Base-by-base conservation (phyloP, 495 filamentous ascomycete species). In the Penicillium coprophilum region DNA sequence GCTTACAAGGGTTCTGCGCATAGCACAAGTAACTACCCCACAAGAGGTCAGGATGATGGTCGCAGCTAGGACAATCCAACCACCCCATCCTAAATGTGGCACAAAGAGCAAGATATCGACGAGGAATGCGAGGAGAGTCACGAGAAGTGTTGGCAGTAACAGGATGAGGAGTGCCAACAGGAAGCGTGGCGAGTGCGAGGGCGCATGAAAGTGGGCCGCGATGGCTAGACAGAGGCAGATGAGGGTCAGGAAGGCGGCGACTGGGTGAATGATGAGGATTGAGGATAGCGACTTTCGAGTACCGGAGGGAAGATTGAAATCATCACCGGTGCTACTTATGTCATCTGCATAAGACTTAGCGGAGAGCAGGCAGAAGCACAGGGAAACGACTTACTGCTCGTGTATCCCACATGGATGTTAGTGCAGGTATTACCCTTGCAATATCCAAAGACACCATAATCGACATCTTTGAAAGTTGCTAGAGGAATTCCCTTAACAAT, bases 41-140 rank as follows among this genome's bases (percentile, higher is more conserved):
- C 87, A 91, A 6, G 89, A 76, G 45, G 90, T 85, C 43, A 95
- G 89, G 43, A 97, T 75, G 54, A 97, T 89, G 17, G 92, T 94
- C 20, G 94, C 90, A 17, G 85, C 94, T 27, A 98, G 80, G 15
- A 97, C 94, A 57, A 98, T 84, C 83, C 92, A 98, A 56, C 92
- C 92, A 59, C 90, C 94, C 91, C 92, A 97, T 64, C 85, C 80
- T 71, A 96, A 69, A 73, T 97, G 94, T 32, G 94, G 94, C 23
- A 96, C 89, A 67, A 98, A 98, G 17, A 98, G 82, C 32, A 98
- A 73, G n/a, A 98, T 89, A 70, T 98, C 94, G 56, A 97, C 85
- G 50, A 98, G 77, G 73, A 98, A 97, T 20, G 91, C 88, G 23
- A 97, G 77, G 10, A 97, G 80, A 23, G 90, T 85, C 54, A 93